Evolutionary conservation across 805 yeast genomes (phyloP).

Genomic region (Saturnispora besseyi): DNA sequence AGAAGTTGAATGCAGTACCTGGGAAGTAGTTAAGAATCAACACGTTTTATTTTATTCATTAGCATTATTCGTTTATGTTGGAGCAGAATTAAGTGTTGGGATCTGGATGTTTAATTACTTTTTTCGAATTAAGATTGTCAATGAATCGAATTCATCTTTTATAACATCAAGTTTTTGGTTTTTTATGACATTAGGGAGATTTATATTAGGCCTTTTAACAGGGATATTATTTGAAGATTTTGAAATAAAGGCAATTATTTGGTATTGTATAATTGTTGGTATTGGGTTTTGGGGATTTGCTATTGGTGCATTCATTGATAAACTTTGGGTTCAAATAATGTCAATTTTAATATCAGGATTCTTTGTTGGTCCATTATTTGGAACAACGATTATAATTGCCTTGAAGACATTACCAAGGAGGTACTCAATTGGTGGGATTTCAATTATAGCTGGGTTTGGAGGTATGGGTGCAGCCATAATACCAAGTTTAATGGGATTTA

Average conservation of each 20-base stretch:
- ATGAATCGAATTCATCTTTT: conserved; percentile 34
- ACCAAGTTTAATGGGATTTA: conserved; percentile 55
- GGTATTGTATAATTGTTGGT: conserved; percentile 30
- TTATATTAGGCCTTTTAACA: conserved; percentile 39
- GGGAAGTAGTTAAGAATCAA: conserved; percentile 25
- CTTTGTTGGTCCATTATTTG: conserved; percentile 49
- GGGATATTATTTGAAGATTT: conserved; percentile 33
- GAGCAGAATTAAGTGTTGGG: conserved; percentile 46
- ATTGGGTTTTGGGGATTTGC: conserved; percentile 23
- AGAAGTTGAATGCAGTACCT: conserved; percentile 8
- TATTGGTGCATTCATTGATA: conserved; percentile 24
- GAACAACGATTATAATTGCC: conserved; percentile 61
- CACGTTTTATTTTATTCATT: conserved; percentile 34
- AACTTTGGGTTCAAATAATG: conserved; percentile 24
- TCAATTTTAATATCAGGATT: conserved; percentile 37
- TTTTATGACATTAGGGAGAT: conserved; percentile 42
- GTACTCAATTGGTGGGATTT: conserved; percentile 58
- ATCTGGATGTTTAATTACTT: conserved; percentile 44
- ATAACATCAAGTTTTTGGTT: conserved; percentile 45
- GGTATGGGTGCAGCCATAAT: conserved; percentile 76
- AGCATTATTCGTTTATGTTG: conserved; percentile 40
- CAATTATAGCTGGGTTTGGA: conserved; percentile 69
- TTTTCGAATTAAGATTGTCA: conserved; percentile 30
- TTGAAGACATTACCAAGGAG: conserved; percentile 52
- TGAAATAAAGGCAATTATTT: conserved; percentile 33